Percentiles rank a stretch among this genome's conserved stretches.
These are phyloP conservation scores for Suillus sp. DNA, from an alignment of 768 basidiomycete genomes.

Conservation along the genomic window DNA sequence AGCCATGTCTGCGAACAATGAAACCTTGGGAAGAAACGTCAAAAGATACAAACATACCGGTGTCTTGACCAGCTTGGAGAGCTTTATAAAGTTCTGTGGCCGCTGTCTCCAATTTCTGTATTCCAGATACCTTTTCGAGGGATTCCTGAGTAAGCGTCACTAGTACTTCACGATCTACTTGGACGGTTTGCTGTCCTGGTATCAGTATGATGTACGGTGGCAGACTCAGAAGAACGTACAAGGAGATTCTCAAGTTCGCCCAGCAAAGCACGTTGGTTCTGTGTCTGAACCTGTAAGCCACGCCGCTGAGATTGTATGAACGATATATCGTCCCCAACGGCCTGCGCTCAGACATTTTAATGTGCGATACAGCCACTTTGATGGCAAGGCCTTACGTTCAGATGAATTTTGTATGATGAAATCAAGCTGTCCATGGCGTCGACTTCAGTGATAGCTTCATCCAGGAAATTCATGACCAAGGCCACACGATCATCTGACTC, in stretches of 20 bases:
- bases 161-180: constrained; percentile 81
- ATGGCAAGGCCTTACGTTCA: constrained; percentile 65
- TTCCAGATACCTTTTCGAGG: constrained; percentile 74
- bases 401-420: constrained; percentile 93
- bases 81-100: constrained; percentile 94
- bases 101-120: constrained; percentile 78
- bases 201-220: constrained; percentile 6
- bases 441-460: constrained; percentile 85
- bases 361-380: background rate
- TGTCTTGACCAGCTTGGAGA: constrained; percentile 84
- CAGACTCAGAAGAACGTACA: constrained; percentile 42
- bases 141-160: constrained; percentile 85
- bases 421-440: constrained; percentile 89
- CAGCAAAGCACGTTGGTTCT: constrained; percentile 87
- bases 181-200: constrained; percentile 77
- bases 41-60: constrained; percentile 50
- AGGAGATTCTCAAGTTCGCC: constrained; percentile 86
- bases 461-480: constrained; percentile 83
- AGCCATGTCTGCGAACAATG: constrained; percentile 73
- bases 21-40: background rate
- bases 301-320: constrained; percentile 97
- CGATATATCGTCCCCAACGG: constrained; percentile 91
- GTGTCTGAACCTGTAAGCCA: constrained; percentile 95
- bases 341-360: constrained; percentile 48
- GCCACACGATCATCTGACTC: constrained; percentile 93